Base-by-base conservation (phyloP, 345 rosid genomes). In the Linum lewisii region DNA sequence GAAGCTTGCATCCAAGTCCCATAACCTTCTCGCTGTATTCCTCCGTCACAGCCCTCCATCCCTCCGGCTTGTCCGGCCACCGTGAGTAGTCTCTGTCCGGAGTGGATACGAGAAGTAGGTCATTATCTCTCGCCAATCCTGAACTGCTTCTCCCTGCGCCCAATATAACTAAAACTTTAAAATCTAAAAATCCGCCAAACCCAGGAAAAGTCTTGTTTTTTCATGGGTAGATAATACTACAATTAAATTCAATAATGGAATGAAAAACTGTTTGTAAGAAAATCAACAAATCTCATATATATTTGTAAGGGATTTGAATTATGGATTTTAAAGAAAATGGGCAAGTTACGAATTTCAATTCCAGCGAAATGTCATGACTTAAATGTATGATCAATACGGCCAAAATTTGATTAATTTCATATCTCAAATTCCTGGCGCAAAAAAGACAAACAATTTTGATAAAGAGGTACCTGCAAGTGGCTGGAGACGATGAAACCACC, bases 401-500 rank as follows among this genome's bases (percentile, higher is more conserved):
- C n/a, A n/a, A n/a, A n/a, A n/a, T n/a, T n/a, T n/a, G n/a, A n/a
- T n/a, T n/a, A n/a, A n/a, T n/a, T n/a, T n/a, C n/a, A n/a, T n/a
- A n/a, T n/a, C n/a, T n/a, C n/a, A n/a, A n/a, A n/a, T n/a, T n/a
- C n/a, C n/a, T n/a, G n/a, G n/a, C n/a, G 45, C 2, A 14, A 52
- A 16, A 42, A 21, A 23, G 2, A 54, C 42, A 21, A 24, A 26
- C 25, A 42, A 16, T 14, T 13, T 23, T 14, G 8, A 9, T 26
- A 52, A 16, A 5, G 14, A 23, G 3, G 5, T 61, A 91, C 97
- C 86, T 89, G 94, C 18, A 93, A 84, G 67, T 93, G 97, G 78
- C 97, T 89, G 67, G 99, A 93, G 66, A 93, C 97, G 13, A 87
- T 87, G 80, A 93, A 93, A 5, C 99, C 99, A 1, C 99, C 99